A percentile compares a stretch with the other conserved stretches of the same genome.
phyloP scores from a whole-genome alignment of 176 grass and related monocot species.

The Hsuehochloa calcarea region DNA sequence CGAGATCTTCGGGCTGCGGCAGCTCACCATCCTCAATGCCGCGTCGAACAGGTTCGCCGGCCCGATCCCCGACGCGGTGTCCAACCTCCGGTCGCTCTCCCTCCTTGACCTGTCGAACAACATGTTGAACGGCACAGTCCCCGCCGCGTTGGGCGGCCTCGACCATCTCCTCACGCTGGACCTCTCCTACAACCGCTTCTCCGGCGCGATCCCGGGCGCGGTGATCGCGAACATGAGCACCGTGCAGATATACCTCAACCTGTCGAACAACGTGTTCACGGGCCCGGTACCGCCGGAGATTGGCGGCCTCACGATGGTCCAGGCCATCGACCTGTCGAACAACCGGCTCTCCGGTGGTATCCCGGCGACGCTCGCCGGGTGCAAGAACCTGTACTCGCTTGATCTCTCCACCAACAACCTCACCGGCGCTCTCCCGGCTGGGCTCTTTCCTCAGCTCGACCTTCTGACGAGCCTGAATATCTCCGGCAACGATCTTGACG shows the following conservation, averaged over 20 bases:
- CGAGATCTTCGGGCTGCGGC: constrained; percentile 44
- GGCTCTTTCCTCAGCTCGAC: constrained; percentile 68
- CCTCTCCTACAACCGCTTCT: constrained; percentile 69
- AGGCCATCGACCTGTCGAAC: constrained; percentile 69
- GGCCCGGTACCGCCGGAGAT: constrained; percentile 61
- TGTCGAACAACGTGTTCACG: constrained; percentile 57
- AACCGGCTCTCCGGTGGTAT: constrained; percentile 70
- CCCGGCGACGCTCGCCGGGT: constrained; percentile 58
- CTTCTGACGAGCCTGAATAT: constrained; percentile 69
- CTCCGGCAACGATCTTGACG: constrained; percentile 63
- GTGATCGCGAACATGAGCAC: constrained; percentile 48
- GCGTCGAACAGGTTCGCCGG: constrained; percentile 59
- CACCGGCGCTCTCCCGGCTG: constrained; percentile 36
- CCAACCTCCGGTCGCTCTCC: constrained; percentile 59
- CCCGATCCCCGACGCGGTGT: constrained; percentile 49
- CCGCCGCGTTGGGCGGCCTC: constrained; percentile 42
- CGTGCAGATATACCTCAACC: constrained; percentile 65
- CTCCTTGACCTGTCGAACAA: constrained; percentile 63
- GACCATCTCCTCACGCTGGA: constrained; percentile 58
- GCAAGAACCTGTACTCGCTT: constrained; percentile 69
- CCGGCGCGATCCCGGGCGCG: constrained; percentile 48
- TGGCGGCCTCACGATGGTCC: constrained; percentile 66
- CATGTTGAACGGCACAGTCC: constrained; percentile 60
- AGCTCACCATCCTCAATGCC: constrained; percentile 41
- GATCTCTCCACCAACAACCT: constrained; percentile 75